Evolutionary conservation across 768 basidiomycete species (phyloP), one percentile per base, ranked within the genome.

Genomic region (Russula ochroleuca): DNA sequence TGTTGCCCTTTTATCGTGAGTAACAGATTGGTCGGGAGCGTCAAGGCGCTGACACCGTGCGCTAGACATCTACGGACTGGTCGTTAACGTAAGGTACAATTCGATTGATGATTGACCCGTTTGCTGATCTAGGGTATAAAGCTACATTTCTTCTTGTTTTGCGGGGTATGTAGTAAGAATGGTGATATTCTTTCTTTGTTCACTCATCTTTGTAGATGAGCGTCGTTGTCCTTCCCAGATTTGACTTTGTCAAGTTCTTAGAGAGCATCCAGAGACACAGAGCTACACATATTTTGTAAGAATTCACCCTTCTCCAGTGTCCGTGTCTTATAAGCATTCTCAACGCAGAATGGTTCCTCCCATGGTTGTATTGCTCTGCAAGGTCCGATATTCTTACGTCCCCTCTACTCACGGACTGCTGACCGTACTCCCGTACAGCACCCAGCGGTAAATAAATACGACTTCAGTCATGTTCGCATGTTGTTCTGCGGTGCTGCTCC

Each of bases 11-110:
- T 50, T 73, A 56, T 51, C 73, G 73, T 74, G 43, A 67, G 73
- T 63, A 28, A 5, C 3, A 17, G 25, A 33, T 43, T 37, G 61
- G 31, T 14, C 2, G 13, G 49, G 35, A 21, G 9, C 6, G n/a
- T 21, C 37, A 13, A n/a, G 6, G 23, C 31, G 19, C 51, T 68
- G n/a, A 68, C 33, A 21, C 5, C 19, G n/a, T 13, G 21, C 14
- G 23, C 10, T 48, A 86, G 85, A 81, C 79, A 86, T 72, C 69
- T 82, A 66, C n/a, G 74, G 74, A 1, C 69, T 75, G 3, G 65
- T 73, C 21, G 68, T 73, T 40, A 71, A 70, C 25, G 25, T 49
- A 53, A 28, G 7, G 5, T 21, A 13, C 31, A n/a, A 23, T 43
- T 63, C 21, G 33, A 47, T 37, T 28, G 15, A 17, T 51, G 11